These are phyloP conservation scores for Trichoderma virens DNA, from an alignment of 495 filamentous ascomycete genomes.

Conservation along the genomic window DNA sequence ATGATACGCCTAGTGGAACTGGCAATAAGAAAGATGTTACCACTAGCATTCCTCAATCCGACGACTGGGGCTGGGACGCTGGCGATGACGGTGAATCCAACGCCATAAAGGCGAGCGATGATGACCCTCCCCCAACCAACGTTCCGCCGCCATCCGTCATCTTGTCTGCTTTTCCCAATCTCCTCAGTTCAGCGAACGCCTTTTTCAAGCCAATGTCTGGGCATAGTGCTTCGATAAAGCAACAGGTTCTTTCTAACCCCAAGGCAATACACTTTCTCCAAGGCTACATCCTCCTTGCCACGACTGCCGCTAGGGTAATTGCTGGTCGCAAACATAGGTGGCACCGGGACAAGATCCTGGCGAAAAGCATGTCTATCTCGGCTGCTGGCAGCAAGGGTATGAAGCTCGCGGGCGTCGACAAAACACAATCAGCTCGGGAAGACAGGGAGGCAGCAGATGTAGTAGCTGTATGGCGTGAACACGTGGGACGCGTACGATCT, in stretches of 20 bases:
- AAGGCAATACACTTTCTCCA: constrained; percentile 47
- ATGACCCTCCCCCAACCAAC: constrained; percentile 64
- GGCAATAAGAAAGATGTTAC: background rate
- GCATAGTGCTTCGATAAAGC: constrained; percentile 44
- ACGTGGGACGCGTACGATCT: constrained; percentile 53
- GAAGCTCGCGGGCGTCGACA: constrained; percentile 81
- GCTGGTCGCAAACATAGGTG: constrained; percentile 80
- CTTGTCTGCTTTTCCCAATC: constrained; percentile 61
- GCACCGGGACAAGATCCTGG: constrained; percentile 79
- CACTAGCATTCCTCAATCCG: background rate
- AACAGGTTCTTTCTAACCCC: constrained; percentile 48
- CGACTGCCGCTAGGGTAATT: constrained; percentile 70
- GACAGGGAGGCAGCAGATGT: constrained; percentile 81
- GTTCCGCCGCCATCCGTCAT: constrained; percentile 82
- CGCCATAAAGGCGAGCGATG: constrained; percentile 14
- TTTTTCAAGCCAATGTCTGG: constrained; percentile 49
- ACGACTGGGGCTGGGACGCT: constrained; percentile 37
- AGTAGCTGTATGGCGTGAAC: constrained; percentile 60
- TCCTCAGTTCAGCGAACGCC: constrained; percentile 50
- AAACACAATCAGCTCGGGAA: constrained; percentile 70
- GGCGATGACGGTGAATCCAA: constrained; percentile 20
- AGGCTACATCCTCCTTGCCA: constrained; percentile 47
- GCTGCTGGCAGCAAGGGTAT: constrained; percentile 64
- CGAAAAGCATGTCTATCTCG: constrained; percentile 83
- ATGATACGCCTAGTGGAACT: constrained; percentile 25